Conservation (phyloP, 805 yeast species). For the Wickerhamiella qilinensis region DNA sequence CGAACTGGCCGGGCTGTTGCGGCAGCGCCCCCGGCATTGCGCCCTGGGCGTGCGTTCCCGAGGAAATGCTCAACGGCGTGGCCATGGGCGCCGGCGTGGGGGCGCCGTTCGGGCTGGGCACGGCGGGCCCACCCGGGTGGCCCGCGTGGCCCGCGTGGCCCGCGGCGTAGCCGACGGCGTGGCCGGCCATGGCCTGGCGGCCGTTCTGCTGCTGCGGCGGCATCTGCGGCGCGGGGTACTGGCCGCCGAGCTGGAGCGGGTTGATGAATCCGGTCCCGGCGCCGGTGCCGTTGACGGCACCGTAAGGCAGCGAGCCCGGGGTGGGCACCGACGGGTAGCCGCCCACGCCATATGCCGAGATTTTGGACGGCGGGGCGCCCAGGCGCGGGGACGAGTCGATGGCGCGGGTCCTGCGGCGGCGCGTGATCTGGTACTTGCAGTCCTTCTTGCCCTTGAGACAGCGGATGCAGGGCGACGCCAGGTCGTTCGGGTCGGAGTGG, state of each 20-base stretch:
- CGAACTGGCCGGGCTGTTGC: background rate
- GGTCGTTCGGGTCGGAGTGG: conserved; percentile 44
- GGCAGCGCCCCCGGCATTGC: background rate
- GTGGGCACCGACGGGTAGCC: background rate
- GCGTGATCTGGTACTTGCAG: conserved; percentile 30
- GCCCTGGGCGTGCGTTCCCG: background rate
- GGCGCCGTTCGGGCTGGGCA: background rate
- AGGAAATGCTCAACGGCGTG: background rate
- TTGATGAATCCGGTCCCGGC: background rate
- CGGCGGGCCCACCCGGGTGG: background rate
- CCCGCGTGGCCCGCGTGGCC: no score
- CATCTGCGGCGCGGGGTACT: no score
- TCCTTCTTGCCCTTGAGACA: conserved; percentile 46
- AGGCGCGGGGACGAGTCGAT: background rate
- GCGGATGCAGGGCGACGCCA: conserved; percentile 53
- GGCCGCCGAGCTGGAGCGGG: background rate
- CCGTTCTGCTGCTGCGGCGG: no score
- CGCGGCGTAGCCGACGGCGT: no score
- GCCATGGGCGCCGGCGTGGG: background rate
- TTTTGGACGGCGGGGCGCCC: background rate
- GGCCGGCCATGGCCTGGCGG: no score
- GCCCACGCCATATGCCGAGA: background rate
- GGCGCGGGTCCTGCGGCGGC: background rate
- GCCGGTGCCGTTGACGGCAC: background rate
- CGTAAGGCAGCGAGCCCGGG: background rate